A percentile compares a stretch with the other conserved stretches of the same genome.
Conservation (phyloP, 1,284 basidiomycete genomes). For the Ganoderma lucidum region DNA sequence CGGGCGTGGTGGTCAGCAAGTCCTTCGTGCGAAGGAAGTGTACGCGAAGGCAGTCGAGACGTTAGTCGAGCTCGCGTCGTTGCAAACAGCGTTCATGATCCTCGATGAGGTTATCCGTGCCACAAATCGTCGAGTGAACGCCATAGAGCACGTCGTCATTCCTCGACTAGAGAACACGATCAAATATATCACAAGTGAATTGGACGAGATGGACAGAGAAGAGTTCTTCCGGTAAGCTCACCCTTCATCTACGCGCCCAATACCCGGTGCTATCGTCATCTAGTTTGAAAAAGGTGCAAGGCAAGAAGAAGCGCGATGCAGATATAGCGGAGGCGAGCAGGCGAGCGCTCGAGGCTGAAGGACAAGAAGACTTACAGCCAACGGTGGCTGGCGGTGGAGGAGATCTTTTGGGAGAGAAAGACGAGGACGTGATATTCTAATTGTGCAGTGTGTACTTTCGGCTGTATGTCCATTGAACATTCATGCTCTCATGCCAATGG, state of each 20-base stretch:
- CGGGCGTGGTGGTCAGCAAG: conserved; percentile 96
- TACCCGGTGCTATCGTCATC: conserved; percentile 3
- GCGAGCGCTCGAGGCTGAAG: conserved; percentile 41
- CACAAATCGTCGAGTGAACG: conserved; percentile 98
- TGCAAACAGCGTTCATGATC: conserved; percentile 98
- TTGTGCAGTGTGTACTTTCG: background rate
- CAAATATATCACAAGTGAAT: conserved; percentile 93
- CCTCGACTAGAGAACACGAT: conserved; percentile 97
- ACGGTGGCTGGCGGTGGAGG: conserved; percentile 35
- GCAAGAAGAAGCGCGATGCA: conserved; percentile 93
- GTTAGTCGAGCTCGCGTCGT: conserved; percentile 94
- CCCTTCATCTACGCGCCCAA: background rate
- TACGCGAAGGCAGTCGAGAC: conserved; percentile 98
- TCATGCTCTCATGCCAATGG: conserved; percentile 25
- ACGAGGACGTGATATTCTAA: conserved; percentile 92
- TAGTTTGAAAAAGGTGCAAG: conserved; percentile 95
- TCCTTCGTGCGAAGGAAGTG: conserved; percentile 92
- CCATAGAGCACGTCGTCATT: conserved; percentile 98
- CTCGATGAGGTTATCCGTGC: conserved; percentile 99
- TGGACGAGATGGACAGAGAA: conserved; percentile 98
- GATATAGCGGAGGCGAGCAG: conserved; percentile 55
- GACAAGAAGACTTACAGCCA: conserved; percentile 17
- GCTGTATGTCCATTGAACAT: conserved; percentile 6
- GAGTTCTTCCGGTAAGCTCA: conserved; percentile 88
- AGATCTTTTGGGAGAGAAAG: conserved; percentile 85